Conservation (phyloP, 768 basidiomycete genomes). For the Calocera cornea region DNA sequence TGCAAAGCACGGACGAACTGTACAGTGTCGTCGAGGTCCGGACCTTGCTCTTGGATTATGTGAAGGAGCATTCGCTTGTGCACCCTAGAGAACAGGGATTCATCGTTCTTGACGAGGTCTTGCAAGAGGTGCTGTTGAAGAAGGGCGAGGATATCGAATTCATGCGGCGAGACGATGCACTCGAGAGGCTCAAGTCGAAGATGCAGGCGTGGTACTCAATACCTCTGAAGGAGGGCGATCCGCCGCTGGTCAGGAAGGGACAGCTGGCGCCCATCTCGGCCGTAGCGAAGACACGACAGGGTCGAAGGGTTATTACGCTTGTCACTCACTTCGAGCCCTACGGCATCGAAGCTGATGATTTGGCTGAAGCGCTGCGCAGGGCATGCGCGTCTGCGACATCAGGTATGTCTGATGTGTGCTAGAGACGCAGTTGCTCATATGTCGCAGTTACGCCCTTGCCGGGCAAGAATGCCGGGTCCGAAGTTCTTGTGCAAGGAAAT, state of each 20-base stretch:
- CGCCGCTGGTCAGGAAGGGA: slow-evolving; percentile 51
- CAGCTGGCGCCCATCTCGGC: slow-evolving; percentile 55
- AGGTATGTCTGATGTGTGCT: slow-evolving; percentile 31
- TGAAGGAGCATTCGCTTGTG: slow-evolving; percentile 44
- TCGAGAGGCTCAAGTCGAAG: slow-evolving; percentile 37
- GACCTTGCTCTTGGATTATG: slow-evolving; percentile 45
- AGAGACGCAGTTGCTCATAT: neutral
- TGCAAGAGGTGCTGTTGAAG: slow-evolving; percentile 15
- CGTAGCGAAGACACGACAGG: slow-evolving; percentile 58
- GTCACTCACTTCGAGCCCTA: slow-evolving; percentile 74
- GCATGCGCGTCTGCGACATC: slow-evolving; percentile 69
- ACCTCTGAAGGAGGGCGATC: neutral
- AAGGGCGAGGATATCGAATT: slow-evolving; percentile 24
- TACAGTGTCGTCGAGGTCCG: slow-evolving; percentile 49
- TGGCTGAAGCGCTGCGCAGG: slow-evolving; percentile 67
- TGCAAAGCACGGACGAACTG: slow-evolving; percentile 35
- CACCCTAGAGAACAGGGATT: slow-evolving; percentile 55
- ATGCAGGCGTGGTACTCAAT: slow-evolving; percentile 65
- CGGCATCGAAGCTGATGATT: slow-evolving; percentile 48
- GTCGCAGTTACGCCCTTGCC: slow-evolving; percentile 43
- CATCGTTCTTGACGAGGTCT: slow-evolving; percentile 45
- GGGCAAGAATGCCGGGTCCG: slow-evolving; percentile 44
- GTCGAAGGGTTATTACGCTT: slow-evolving; percentile 60
- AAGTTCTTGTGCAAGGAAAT: slow-evolving; percentile 78
- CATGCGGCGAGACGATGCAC: slow-evolving; percentile 41